Base-by-base conservation (phyloP, 305 asterid species). In the Salvia sclarea region DNA sequence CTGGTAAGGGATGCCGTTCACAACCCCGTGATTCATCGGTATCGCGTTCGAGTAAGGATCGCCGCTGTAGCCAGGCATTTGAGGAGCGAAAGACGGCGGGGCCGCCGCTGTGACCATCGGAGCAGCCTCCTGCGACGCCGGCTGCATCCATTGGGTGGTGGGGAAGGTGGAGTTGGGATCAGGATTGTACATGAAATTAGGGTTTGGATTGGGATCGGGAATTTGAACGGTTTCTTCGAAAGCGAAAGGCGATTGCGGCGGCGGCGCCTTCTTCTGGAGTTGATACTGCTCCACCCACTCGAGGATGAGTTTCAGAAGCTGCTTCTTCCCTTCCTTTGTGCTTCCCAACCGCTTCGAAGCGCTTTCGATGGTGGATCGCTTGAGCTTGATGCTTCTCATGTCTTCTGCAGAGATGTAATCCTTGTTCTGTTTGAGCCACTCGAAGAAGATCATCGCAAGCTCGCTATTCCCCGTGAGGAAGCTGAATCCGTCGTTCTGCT, bases 401-500 rank as follows among this genome's bases (percentile, higher is more conserved):
- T 95, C 98, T 30, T 89, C 90, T 0, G 97, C 99, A 0, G 95
- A 88, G 3, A 95, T 85, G 79, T 73, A 53, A n/a, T 91, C 95
- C 71, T 69, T 86, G 75, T 91, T 91, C 22, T 86, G 91, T 83
- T 89, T 95, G 58, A 95, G 65, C 99, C 99, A 95, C 18, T 91
- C 97, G 40, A 95, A 72, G 58, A 95, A 95, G 22, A 95, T 89
- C 44, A 35, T 69, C 0, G 91, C 87, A 1, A 95, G 87, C 72
- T 95, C 99, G 45, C 80, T 53, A 33, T 85, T 83, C 5, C 88
- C 92, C 4, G 82, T 80, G 0, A 92, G 75, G 48, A 88, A 84
- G 61, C 76, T 75, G 0, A 82, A 73, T 11, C 79, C 83, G 17
- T 66, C 84, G 0, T 56, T 57, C 1, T n/a, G n/a, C n/a, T 69